Evolutionary conservation across 2,329 filamentous ascomycete species (phyloP).

Genomic region (Pseudovirgaria hyperparasitica): DNA sequence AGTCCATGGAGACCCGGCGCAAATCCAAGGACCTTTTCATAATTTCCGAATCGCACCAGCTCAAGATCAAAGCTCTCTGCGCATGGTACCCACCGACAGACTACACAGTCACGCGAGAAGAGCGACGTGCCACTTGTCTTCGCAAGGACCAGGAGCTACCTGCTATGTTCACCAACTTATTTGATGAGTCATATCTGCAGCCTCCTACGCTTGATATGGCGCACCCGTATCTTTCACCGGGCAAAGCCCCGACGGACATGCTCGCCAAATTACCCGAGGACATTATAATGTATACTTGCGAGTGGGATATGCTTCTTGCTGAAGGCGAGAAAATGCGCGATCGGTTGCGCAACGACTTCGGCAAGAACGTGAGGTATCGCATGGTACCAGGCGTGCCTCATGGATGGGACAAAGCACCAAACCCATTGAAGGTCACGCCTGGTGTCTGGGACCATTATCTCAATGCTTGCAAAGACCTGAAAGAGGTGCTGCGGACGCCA

Average conservation of each 20-base stretch:
- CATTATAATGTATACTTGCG: slow-evolving; percentile 49
- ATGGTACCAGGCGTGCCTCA: slow-evolving; percentile 48
- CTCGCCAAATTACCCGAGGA: slow-evolving; percentile 44
- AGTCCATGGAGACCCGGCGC: no score
- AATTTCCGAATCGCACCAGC: slow-evolving; percentile 20
- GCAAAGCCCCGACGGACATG: slow-evolving; percentile 40
- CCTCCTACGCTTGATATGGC: slow-evolving; percentile 36
- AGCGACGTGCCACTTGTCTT: slow-evolving; percentile 42
- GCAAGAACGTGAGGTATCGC: slow-evolving; percentile 45
- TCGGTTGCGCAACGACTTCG: slow-evolving; percentile 37
- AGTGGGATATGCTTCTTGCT: slow-evolving; percentile 54
- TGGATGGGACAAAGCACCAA: slow-evolving; percentile 55
- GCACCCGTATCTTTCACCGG: slow-evolving; percentile 47
- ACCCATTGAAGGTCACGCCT: slow-evolving; percentile 40
- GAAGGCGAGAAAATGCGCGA: slow-evolving; percentile 50
- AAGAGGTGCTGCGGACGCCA: slow-evolving; percentile 33
- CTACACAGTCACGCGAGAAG: slow-evolving; percentile 46
- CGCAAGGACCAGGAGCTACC: slow-evolving; percentile 40
- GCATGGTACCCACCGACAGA: slow-evolving; percentile 52
- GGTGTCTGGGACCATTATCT: slow-evolving; percentile 42
- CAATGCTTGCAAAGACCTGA: slow-evolving; percentile 40
- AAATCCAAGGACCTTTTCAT: slow-evolving; percentile 21
- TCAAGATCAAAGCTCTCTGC: slow-evolving; percentile 43
- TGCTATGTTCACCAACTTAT: slow-evolving; percentile 37
- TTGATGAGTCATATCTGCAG: slow-evolving; percentile 38